Percentiles rank a stretch among this genome's conserved stretches.
Conservation (phyloP, 2,329 filamentous ascomycete genomes). For the Monosporascus cannonballus region DNA sequence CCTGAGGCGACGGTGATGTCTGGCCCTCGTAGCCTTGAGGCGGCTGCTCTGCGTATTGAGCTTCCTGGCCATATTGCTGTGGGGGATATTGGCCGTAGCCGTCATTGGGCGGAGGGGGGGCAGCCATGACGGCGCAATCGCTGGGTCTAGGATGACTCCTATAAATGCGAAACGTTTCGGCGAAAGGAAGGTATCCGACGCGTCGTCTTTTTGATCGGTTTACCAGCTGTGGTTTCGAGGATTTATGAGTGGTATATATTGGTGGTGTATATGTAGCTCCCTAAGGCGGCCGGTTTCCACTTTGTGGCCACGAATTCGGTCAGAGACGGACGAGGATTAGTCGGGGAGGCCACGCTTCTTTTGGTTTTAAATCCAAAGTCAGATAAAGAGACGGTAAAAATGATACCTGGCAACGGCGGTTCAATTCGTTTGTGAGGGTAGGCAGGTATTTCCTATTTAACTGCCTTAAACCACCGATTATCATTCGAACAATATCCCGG, state of each 20-base stretch:
- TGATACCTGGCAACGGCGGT: neutral
- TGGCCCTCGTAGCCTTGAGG: constrained; percentile 32
- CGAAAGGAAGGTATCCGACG: neutral
- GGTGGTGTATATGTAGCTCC: neutral
- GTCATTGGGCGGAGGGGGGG: constrained; percentile 37
- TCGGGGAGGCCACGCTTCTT: neutral
- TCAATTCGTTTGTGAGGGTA: neutral
- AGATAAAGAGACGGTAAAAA: neutral
- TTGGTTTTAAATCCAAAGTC: neutral
- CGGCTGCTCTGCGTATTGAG: constrained; percentile 33
- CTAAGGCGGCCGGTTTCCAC: neutral
- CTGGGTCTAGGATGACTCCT: neutral
- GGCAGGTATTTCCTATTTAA: neutral
- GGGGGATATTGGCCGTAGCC: constrained; percentile 46
- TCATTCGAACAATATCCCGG: neutral
- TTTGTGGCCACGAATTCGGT: neutral
- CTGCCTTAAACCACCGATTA: neutral
- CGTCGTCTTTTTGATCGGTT: neutral
- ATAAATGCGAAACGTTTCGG: neutral
- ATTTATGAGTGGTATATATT: neutral
- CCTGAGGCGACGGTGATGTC: constrained; percentile 28
- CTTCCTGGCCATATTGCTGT: constrained; percentile 34
- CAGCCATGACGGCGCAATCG: constrained; percentile 44
- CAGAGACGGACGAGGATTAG: neutral
- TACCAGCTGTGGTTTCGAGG: neutral